These are phyloP conservation scores for Cyberlindnera suaveolens DNA, from an alignment of 805 yeast species.

Conservation along the genomic window DNA sequence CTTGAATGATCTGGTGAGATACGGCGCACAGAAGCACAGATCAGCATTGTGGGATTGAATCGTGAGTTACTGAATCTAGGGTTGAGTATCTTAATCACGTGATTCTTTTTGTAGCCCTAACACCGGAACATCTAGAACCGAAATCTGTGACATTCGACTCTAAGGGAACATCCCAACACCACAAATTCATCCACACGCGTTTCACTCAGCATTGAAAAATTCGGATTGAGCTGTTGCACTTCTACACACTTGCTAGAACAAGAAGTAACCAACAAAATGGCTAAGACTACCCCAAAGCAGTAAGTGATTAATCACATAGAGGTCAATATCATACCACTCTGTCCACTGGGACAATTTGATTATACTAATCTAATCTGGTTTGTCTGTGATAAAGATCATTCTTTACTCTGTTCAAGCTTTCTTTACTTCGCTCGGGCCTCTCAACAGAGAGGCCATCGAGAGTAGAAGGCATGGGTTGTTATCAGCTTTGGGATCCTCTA, in stretches of 20 bases:
- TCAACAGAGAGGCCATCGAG: background rate
- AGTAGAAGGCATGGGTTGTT: constrained; percentile 25
- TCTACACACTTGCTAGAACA: background rate
- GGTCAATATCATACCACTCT: constrained; percentile 1
- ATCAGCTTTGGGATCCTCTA: constrained; percentile 9
- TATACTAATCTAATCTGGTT: background rate
- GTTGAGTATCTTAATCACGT: background rate
- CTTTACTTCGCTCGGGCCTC: constrained; percentile 1
- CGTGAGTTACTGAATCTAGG: too few species aligned
- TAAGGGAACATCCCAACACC: background rate
- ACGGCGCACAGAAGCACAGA: background rate
- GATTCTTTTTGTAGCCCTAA: background rate
- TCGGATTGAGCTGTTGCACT: background rate
- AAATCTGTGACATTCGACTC: background rate
- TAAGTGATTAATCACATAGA: constrained; percentile 9
- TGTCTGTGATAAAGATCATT: constrained; percentile 15
- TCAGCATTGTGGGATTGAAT: background rate
- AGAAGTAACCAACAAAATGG: constrained; percentile 14
- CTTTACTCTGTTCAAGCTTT: constrained; percentile 15
- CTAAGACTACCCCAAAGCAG: constrained; percentile 27
- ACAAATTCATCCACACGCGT: background rate
- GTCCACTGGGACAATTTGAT: background rate
- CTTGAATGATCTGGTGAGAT: background rate
- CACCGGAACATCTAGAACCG: background rate
- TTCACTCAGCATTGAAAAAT: background rate